Base-by-base conservation (phyloP, 306 rosid genomes). In the Hippophae rhamnoides region DNA sequence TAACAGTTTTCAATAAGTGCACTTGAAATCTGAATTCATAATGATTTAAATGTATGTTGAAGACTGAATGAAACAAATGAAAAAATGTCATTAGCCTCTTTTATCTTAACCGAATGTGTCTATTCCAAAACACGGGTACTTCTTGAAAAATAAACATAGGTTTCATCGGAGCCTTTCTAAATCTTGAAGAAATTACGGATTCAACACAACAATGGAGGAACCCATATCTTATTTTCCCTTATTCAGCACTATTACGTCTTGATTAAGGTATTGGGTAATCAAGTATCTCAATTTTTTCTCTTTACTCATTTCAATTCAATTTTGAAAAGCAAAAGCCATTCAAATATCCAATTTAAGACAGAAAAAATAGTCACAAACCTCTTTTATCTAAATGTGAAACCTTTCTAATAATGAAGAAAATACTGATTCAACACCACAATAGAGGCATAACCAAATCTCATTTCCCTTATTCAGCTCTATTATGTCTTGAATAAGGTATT, bases 201-300 rank as follows among this genome's bases (percentile, higher is more conserved):
- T 63, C 57, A 60, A 72, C 71, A 63, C 66, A 62, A 66, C 79
- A 47, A 68, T 12, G 69, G 38, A 31, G 3, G 65, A 71, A 31
- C 57, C 69, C 77, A 58, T 54, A 45, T 9, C 58, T 59, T 68
- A 61, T 57, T 56, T 66, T 66, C 25, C 61, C n/a, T 23, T 11
- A 55, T 7, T 58, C 56, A 61, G 13, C 14, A 49, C 57, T 61
- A 58, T 60, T 43, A 27, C 43, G 63, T 76, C 65, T 47, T 54
- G 5, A 31, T 2, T 31, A 4, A 31, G 4, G 3, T 31, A 2
- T 31, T 31, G 38, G 38, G 38, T 31, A 2, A 2, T 41, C 42
- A 31, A 57, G 61, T 70, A 50, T 56, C 8, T 11, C 5, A 43
- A 58, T 38, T 14, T 60, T 49, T 23, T 31, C 40, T 23, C 41